Evolutionary conservation across 2,329 filamentous ascomycete species (phyloP).

Genomic region (Apiospora saccharicola): DNA sequence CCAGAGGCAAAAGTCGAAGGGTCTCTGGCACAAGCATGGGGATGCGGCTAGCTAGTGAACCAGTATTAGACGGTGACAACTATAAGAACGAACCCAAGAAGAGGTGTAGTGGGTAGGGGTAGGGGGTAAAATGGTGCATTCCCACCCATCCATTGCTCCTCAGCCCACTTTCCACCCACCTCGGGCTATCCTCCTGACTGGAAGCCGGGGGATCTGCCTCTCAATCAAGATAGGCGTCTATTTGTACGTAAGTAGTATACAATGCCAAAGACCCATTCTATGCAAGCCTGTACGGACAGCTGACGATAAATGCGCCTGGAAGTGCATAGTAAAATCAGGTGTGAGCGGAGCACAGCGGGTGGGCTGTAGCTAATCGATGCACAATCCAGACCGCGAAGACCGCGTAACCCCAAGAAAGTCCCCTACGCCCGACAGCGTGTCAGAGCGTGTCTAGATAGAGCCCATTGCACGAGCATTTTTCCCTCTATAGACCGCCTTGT

Average conservation of each 20-base stretch:
- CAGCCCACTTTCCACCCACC: conserved; percentile 14
- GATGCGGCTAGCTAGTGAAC: neutral
- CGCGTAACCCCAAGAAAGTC: conserved; percentile 3
- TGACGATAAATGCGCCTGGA: neutral
- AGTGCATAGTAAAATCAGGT: conserved; percentile 1
- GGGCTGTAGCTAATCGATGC: neutral
- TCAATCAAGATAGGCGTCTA: conserved; percentile 11
- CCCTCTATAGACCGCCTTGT: conserved; percentile 10
- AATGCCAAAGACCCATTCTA: neutral
- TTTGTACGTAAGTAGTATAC: conserved; percentile 18
- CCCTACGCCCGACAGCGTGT: conserved; percentile 11
- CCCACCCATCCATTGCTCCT: neutral
- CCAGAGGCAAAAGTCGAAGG: conserved; percentile 9
- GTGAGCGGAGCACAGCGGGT: conserved; percentile 2
- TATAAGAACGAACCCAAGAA: neutral
- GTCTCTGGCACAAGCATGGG: conserved; percentile 10
- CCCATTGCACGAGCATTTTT: neutral
- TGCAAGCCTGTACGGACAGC: neutral
- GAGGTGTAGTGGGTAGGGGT: neutral
- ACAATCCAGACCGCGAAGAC: conserved; percentile 9
- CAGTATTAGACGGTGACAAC: conserved; percentile 15
- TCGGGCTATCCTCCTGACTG: conserved; percentile 20
- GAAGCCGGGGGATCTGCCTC: conserved; percentile 21
- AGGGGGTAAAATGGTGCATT: neutral
- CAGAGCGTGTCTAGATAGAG: neutral